Conservation (phyloP, 352 stramenopile species). For the Discostella stelligera region DNA sequence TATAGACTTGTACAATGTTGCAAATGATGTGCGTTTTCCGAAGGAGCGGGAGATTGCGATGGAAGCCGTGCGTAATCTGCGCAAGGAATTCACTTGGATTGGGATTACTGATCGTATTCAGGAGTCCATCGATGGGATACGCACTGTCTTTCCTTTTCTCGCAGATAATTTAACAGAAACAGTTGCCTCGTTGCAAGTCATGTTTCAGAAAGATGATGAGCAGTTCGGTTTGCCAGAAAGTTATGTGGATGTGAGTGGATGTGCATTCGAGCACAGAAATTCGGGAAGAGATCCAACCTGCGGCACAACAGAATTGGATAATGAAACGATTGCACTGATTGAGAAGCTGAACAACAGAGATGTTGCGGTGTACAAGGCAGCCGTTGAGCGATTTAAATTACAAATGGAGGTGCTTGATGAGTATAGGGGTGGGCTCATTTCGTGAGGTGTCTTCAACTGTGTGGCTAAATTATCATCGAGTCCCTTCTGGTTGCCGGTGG, state of each 20-base stretch:
- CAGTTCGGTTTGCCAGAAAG: constrained; percentile 36
- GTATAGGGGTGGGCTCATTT: constrained; percentile 27
- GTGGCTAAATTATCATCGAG: constrained; percentile 5
- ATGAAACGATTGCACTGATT: constrained; percentile 46
- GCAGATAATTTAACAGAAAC: constrained; percentile 45
- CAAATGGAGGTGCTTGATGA: constrained; percentile 49
- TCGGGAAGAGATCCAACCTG: constrained; percentile 35
- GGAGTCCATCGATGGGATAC: constrained; percentile 33
- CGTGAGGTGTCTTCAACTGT: constrained; percentile 4
- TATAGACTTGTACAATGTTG: constrained; percentile 51
- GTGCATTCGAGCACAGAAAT: constrained; percentile 38
- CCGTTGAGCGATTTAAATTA: constrained; percentile 46
- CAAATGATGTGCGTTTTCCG: constrained; percentile 52
- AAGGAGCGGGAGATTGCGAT: constrained; percentile 39
- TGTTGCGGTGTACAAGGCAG: constrained; percentile 53
- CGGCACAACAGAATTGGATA: constrained; percentile 47
- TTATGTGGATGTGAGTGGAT: constrained; percentile 36
- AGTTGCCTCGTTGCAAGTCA: constrained; percentile 6
- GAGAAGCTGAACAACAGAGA: constrained; percentile 49
- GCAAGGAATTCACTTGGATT: constrained; percentile 52
- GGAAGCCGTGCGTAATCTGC: constrained; percentile 48
- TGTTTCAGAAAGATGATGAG: constrained; percentile 19
- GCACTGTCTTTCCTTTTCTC: constrained; percentile 46
- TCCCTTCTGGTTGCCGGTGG: constrained; percentile 2
- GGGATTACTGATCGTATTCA: constrained; percentile 39